phyloP scores from a whole-genome alignment of 2,329 filamentous ascomycete genomes.

The Fusarium luffae region DNA sequence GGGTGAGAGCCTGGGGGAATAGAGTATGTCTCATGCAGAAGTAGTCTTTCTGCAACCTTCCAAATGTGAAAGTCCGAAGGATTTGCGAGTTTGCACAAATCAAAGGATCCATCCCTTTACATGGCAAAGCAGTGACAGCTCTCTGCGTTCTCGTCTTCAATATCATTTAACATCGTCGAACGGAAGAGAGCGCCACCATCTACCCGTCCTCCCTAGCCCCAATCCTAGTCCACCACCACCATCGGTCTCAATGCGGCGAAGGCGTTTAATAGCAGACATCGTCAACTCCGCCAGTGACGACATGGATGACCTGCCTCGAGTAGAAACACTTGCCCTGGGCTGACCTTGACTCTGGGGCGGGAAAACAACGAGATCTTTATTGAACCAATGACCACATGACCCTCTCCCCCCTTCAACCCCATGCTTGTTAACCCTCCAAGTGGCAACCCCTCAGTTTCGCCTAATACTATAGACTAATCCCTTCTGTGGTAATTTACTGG shows the following conservation, averaged over 20 bases:
- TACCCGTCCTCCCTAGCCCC: not conserved
- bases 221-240: not conserved
- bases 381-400: conserved; percentile 19
- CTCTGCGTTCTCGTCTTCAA: not conserved
- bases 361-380: not conserved
- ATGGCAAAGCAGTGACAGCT: not conserved
- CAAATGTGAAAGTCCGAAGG: not conserved
- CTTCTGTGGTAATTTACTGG: not conserved
- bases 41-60: not conserved
- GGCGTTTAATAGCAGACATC: conserved; percentile 8
- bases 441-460: not conserved
- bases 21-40: not conserved
- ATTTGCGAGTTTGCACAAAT: not conserved
- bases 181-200: not conserved
- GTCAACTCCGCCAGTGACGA: conserved; percentile 17
- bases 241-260: conserved; percentile 14
- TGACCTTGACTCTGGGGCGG: not conserved
- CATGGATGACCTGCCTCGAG: not conserved
- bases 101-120: not conserved
- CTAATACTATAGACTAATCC: not conserved
- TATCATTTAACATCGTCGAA: not conserved
- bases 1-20: not conserved
- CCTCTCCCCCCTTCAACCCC: not conserved
- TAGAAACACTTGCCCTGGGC: not conserved
- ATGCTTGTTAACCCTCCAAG: conserved; percentile 4